Evolutionary conservation across 2,329 filamentous ascomycete species (phyloP).

Genomic region (Cercospora sp.): DNA sequence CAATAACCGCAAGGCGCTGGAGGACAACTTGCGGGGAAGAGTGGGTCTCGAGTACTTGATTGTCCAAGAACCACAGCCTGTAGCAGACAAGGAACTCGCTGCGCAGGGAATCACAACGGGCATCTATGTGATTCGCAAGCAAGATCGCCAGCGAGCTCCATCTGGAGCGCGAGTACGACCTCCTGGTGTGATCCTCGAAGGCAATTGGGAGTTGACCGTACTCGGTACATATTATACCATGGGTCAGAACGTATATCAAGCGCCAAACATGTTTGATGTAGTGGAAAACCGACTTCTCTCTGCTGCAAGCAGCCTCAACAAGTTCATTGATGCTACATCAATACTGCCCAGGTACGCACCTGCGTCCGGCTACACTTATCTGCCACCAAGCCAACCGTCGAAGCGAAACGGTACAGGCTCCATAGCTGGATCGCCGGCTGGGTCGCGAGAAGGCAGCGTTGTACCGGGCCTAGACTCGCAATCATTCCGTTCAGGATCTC

Average conservation of each 20-base stretch:
- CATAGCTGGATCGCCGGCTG: conserved; percentile 42
- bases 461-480: conserved; percentile 33
- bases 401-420: conserved; percentile 41
- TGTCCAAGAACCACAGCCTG: conserved; percentile 57
- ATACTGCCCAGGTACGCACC: conserved; percentile 59
- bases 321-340: conserved; percentile 56
- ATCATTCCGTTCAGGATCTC: conserved; percentile 36
- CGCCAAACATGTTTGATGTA: conserved; percentile 61
- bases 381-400: conserved; percentile 40
- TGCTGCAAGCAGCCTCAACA: conserved; percentile 57
- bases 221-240: conserved; percentile 62
- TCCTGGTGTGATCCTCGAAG: conserved; percentile 44
- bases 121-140: conserved; percentile 64
- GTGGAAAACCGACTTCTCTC: conserved; percentile 56
- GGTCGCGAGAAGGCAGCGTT: conserved; percentile 48
- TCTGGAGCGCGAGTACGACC: conserved; percentile 37
- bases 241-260: conserved; percentile 62
- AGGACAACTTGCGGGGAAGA: conserved; percentile 56
- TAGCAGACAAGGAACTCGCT: conserved; percentile 42
- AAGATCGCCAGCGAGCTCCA: conserved; percentile 51
- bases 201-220: conserved; percentile 53
- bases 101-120: conserved; percentile 42
- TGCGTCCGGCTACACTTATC: conserved; percentile 61
- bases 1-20: conserved; percentile 58
- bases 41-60: conserved; percentile 62